Evolutionary conservation across 2,329 filamentous ascomycete species (phyloP).

Genomic region (Penicillium polonicum): DNA sequence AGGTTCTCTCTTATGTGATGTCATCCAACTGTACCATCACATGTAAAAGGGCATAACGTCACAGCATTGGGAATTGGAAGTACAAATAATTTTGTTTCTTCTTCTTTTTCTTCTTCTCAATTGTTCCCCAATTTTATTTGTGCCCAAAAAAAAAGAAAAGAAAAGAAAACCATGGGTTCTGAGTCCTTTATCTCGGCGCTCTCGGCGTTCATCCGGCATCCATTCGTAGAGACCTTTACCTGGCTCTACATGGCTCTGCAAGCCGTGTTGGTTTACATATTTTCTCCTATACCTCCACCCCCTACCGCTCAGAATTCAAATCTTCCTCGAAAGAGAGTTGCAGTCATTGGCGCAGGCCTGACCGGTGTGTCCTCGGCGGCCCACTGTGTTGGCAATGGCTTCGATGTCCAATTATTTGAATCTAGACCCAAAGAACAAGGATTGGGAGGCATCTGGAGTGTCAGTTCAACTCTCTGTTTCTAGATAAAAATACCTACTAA

Average conservation of each 20-base stretch:
- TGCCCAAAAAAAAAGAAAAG: no score
- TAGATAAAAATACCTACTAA: not conserved
- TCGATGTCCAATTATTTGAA: slow-evolving; percentile 78
- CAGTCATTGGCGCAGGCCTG: slow-evolving; percentile 69
- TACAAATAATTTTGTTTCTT: not conserved
- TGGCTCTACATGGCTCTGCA: slow-evolving; percentile 35
- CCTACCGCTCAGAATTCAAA: slow-evolving; percentile 56
- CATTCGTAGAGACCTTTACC: slow-evolving; percentile 32
- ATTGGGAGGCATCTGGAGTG: slow-evolving; percentile 78
- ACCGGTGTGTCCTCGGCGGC: slow-evolving; percentile 76
- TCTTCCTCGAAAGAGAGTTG: slow-evolving; percentile 55
- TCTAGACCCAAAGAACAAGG: slow-evolving; percentile 60
- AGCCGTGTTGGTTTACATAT: slow-evolving; percentile 44
- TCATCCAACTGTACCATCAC: slow-evolving; percentile 1
- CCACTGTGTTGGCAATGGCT: slow-evolving; percentile 82
- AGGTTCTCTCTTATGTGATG: not conserved
- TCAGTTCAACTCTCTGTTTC: slow-evolving; percentile 40
- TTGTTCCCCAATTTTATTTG: not conserved
- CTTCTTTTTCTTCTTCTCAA: not conserved
- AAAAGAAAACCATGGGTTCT: not conserved
- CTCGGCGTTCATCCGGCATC: slow-evolving; percentile 27
- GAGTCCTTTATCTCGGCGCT: slow-evolving; percentile 15
- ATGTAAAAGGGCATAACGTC: slow-evolving; percentile 1
- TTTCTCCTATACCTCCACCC: slow-evolving; percentile 68
- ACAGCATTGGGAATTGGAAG: not conserved